Evolutionary conservation across 345 rosid genomes (phyloP), one percentile per base, ranked within the genome.

Genomic region (Adansonia digitata): DNA sequence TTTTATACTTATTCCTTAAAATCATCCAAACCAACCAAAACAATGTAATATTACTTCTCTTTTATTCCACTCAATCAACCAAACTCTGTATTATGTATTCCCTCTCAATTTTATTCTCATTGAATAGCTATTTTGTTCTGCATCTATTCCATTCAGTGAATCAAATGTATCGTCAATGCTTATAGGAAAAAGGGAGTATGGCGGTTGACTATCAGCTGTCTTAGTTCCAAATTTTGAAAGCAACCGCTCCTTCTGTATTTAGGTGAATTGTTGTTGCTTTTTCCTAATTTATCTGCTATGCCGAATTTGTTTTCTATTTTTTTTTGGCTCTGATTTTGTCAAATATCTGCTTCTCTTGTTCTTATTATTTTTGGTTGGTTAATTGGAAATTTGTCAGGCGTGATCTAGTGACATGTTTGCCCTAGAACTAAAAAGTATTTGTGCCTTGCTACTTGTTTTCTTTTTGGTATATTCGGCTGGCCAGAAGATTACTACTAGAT

Each of bases 401-500:
- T 43, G 37, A 26, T 45, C n/a, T n/a, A n/a, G 26, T 45, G 4
- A 24, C n/a, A n/a, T 40, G 0, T 35, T 10, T 10, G 49, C 15
- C 31, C 29, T 22, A 11, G 34, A 40, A 40, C 48, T 65, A 40
- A 20, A 39, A 4, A 20, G 6, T 10, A 2, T 18, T 22, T 69
- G 57, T 24, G 4, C 2, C 9, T 48, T 69, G 42, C 72, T 69
- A 48, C 17, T 29, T 34, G 26, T 69, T 69, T 43, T 63, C 8
- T 37, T 77, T 57, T 17, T 55, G 26, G 68, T 82, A 67, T 66
- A 77, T 71, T 74, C 75, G 85, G 70, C 79, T 93, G 99, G 93
- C 97, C 42, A 90, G 98, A 87, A 89, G 99, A 78, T 81, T 95
- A 52, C 84, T 95, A 15, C 82, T 95, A 80, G 99, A 95, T 88